Evolutionary conservation across 2,329 filamentous ascomycete species (phyloP), one percentile per base, ranked within the genome.

Genomic region (Stachybotrys chartarum): DNA sequence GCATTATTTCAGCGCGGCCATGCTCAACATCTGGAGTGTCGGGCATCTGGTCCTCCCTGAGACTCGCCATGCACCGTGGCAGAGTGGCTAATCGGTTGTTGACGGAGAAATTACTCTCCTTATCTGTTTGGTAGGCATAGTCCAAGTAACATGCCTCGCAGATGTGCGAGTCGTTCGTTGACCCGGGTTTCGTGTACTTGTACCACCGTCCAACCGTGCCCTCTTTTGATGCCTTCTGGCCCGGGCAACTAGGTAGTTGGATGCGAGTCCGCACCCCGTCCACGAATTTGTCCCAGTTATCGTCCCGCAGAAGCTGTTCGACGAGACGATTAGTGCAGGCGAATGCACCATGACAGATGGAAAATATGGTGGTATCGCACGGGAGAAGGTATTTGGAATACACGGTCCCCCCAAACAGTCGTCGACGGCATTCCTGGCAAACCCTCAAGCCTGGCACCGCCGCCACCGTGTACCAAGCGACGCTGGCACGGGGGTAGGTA

Each of bases 121-220:
- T 54, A 12, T 54, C 47, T 17, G 53, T 54, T 35, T 54, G 50
- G 30, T 54, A 54, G 53, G 47, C 53, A 14, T 54, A 31, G 24
- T 54, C 53, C 32, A 54, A 50, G 47, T 35, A 54, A 46, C 53
- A 54, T 6, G 53, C 47, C 39, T 51, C 53, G 39, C 53, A 54
- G 17, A 54, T 50, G 48, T 54, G 50, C 11, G 39, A 32, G 32
- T 54, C 53, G 16, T 45, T 54, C 24, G 46, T 51, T 12, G 30
- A 7, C 11, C 30, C n/a, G 14, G 16, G 18, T n/a, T 30, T 50
- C 14, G 30, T 51, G 39, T 51, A 54, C 47, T 50, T 54, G 32
- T 54, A 54, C 53, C 53, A 54, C 53, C 47, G 42, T 31, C 32
- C 47, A 51, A 24, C 16, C 16, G 18, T 17, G 30, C 12, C 35